Base-by-base conservation (phyloP, 768 basidiomycete genomes). In the Xerocomus potaroensis region DNA sequence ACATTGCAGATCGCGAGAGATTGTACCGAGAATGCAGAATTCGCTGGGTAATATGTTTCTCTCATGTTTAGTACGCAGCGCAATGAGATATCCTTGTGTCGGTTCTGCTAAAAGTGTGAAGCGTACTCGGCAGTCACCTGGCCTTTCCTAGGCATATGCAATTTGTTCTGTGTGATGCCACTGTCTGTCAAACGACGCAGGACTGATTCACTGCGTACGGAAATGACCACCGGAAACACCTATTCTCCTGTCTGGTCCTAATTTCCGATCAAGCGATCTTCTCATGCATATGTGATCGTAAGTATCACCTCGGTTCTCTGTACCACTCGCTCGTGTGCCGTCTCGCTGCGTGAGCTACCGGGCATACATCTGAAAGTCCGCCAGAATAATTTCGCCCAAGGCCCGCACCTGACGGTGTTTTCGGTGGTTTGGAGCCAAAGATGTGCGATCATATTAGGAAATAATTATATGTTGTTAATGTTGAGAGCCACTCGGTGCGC, bases 1-100 rank as follows among this genome's bases (percentile, higher is more conserved):
- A 15, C 30, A 11, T 41, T 40, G 26, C 49, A 84, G 81, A 81
- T 84, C 59, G 80, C 81, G 35, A 74, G 79, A 65, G 81, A 83
- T 41, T 84, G 82, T 64, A 75, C 79, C 33, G 81, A 81, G 60
- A 73, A 65, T 54, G 58, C 54, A 45, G 80, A 81, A 44, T 80
- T 73, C 58, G 68, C 68, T 59, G 72, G 66, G 50, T 82, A 61
- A 75, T 51, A 36, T 49, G 29, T 46, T 35, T 50, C 41, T 21
- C n/a, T 45, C 16, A 9, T 34, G 34, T 49, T 38, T 27, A 31
- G 32, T 44, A 23, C 44, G 38, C 34, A 33, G 41, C 46, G 38
- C 21, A 19, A 53, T 47, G 41, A 50, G 19, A 51, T 43, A 42
- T 54, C 34, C 43, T 35, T 43, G n/a, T 50, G 27, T 50, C 41